Base-by-base conservation (phyloP, 768 basidiomycete species). In the Rhodotorula graminis region DNA sequence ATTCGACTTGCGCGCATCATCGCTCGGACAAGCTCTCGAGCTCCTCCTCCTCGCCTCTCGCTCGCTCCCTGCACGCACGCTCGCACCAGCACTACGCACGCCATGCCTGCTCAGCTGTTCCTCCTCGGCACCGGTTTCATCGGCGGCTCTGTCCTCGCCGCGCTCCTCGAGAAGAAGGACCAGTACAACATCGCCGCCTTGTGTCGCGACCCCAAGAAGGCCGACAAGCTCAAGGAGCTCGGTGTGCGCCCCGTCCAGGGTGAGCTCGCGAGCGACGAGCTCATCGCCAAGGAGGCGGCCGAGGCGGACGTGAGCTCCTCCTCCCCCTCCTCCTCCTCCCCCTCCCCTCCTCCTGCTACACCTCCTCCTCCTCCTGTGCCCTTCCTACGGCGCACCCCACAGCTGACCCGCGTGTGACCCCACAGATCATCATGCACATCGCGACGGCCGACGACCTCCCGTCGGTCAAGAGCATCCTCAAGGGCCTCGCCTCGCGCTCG, bases 391-490 rank as follows among this genome's bases (percentile, higher is more conserved):
- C n/a, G n/a, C n/a, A n/a, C n/a, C n/a, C n/a, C n/a, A n/a, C n/a
- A n/a, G n/a, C n/a, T n/a, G n/a, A 16, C 47, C 18, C 15, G 47
- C 33, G 42, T 27, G 27, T 7, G 3, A 19, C 18, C 3, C n/a
- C 9, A 18, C 46, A 74, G 73, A 52, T 71, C 64, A 67, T 75
- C 64, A 59, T 75, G 18, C 74, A 75, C 47, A 63, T 70, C 33
- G 74, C 74, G 23, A 75, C 74, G 2, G 74, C 74, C n/a, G 74
- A 75, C 61, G 74, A 75, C 63, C 47, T 63, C 8, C 66, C 70
- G 1, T 75, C 74, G 15, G 74, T 75, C 67, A 63, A 71, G 58
- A 46, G 61, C 16, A 69, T 75, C 46, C 56, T 75, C 42, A 66
- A 71, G 44, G 74, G 74, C 14, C 70, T 75, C 61, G 37, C 55